Percentiles rank a stretch among this genome's conserved stretches.
These are phyloP conservation scores for Hortiboletus rubellus DNA, from an alignment of 1,284 basidiomycete genomes.

Conservation along the genomic window DNA sequence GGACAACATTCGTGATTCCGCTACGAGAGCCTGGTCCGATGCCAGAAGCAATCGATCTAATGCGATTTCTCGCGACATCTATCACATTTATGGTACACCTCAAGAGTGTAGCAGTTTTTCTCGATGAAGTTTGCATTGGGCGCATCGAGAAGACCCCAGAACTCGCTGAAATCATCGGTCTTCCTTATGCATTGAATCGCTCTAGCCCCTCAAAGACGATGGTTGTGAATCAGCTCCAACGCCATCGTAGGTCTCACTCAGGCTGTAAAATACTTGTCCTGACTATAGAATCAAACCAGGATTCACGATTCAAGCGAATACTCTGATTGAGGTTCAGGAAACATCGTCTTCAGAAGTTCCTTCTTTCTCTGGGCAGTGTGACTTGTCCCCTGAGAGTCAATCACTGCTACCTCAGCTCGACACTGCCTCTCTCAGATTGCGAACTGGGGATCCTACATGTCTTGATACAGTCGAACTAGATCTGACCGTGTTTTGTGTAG, in stretches of 20 bases:
- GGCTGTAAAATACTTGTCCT: too few relatives aligned
- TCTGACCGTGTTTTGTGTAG: constrained; percentile 79
- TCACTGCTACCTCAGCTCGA: too few relatives aligned
- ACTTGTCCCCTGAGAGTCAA: too few relatives aligned
- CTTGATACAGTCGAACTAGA: constrained; percentile 63
- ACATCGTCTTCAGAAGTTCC: too few relatives aligned
- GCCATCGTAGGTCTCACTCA: neutral
- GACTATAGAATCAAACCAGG: too few relatives aligned
- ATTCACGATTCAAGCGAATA: too few relatives aligned
- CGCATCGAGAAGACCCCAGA: constrained; percentile 70
- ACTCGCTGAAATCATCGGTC: constrained; percentile 50
- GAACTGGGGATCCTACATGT: neutral
- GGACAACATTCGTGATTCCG: constrained; percentile 90
- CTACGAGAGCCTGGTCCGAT: constrained; percentile 81
- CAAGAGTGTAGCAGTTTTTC: constrained; percentile 70
- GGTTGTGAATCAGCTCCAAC: constrained; percentile 26
- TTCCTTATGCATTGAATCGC: constrained; percentile 46
- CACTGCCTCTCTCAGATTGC: too few relatives aligned
- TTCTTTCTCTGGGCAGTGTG: too few relatives aligned
- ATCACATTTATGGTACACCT: constrained; percentile 91
- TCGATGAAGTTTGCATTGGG: constrained; percentile 77
- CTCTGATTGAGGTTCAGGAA: too few relatives aligned
- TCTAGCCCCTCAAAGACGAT: constrained; percentile 59
- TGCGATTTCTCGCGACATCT: constrained; percentile 86
- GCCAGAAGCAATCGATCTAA: constrained; percentile 83